Base-by-base conservation (phyloP, 805 yeast genomes). In the Ogataea parapolymorpha region DNA sequence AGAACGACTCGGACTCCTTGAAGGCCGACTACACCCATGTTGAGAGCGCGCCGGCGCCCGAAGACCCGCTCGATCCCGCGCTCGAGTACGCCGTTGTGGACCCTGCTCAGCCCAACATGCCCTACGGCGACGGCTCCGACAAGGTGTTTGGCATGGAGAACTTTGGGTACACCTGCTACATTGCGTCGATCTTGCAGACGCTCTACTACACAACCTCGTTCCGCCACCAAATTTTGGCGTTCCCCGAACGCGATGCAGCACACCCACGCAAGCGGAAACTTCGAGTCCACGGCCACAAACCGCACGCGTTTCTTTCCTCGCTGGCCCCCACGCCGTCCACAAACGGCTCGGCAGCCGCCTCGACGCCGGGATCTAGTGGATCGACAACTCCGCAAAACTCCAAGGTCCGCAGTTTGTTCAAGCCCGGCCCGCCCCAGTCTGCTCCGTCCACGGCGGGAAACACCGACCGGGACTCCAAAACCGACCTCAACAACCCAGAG, bases 151-250 rank as follows among this genome's bases (percentile, higher is more conserved):
- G 95, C 1, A 77, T 83, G 75, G 93, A 85, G 58, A 85, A 85
- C 57, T 85, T 84, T 54, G 95, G 95, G 2, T 83, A 89, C 59
- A 89, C 97, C 0, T 93, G 98, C 66, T 91, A 91, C 66, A 86
- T 95, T 63, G 93, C 93, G 54, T 87, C 96, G 8, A 85, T 93
- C 23, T 66, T 93, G 17, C 99, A 93, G 61, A 87, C 95, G 50
- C 72, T 91, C 8, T 91, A 77, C 67, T 82, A 85, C 64, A 74
- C 91, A 3, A 72, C 75, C 18, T 74, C 73, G 22, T 88, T 93
- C 55, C 74, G 97, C 33, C 62, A 68, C 13, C 71, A 70, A 39
- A 58, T 85, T 2, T 59, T 79, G 35, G 63, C 67, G 38, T 71
- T 70, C 45, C 85, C 85, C 3, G 48, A 53, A 6, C 62, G 66